A percentile compares a stretch with the other conserved stretches of the same genome.
Evolutionary conservation across 768 basidiomycete species (phyloP).

Genomic region (Boletus sp.): DNA sequence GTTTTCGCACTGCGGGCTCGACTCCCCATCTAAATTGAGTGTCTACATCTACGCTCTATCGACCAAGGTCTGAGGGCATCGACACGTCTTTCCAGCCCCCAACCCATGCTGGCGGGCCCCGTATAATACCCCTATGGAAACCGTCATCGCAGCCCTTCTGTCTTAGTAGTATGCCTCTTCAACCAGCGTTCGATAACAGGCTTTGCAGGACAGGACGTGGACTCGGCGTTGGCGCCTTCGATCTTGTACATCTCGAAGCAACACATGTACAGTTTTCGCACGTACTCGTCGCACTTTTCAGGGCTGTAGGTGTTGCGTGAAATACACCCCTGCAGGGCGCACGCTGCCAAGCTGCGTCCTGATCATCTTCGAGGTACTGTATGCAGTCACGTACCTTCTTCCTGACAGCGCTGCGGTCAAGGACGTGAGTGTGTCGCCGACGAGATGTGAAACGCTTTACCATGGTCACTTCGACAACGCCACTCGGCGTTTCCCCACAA

Average conservation of each 20-base stretch:
- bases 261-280: slow-evolving; percentile 59
- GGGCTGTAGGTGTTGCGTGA: slow-evolving; percentile 62
- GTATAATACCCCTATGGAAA: background rate
- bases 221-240: slow-evolving; percentile 40
- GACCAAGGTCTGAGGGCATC: too few species aligned
- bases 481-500: slow-evolving; percentile 3
- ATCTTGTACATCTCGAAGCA: slow-evolving; percentile 57
- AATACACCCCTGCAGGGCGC: slow-evolving; percentile 61
- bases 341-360: slow-evolving; percentile 41
- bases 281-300: slow-evolving; percentile 54
- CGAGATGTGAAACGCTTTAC: background rate
- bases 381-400: slow-evolving; percentile 20
- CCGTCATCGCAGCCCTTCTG: background rate
- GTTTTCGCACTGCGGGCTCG: slow-evolving; percentile 12
- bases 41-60: background rate
- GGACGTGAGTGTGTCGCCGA: background rate
- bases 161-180: slow-evolving; percentile 29
- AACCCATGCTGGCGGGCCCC: too few species aligned
- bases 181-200: slow-evolving; percentile 58
- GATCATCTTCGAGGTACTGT: background rate
- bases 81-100: too few species aligned
- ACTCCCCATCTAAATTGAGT: background rate
- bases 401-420: slow-evolving; percentile 18
- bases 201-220: slow-evolving; percentile 62
- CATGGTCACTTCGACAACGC: background rate